Percentiles rank a stretch among this genome's conserved stretches.
phyloP scores from a whole-genome alignment of 2,329 filamentous ascomycete genomes.

The Kalmusia sp. region DNA sequence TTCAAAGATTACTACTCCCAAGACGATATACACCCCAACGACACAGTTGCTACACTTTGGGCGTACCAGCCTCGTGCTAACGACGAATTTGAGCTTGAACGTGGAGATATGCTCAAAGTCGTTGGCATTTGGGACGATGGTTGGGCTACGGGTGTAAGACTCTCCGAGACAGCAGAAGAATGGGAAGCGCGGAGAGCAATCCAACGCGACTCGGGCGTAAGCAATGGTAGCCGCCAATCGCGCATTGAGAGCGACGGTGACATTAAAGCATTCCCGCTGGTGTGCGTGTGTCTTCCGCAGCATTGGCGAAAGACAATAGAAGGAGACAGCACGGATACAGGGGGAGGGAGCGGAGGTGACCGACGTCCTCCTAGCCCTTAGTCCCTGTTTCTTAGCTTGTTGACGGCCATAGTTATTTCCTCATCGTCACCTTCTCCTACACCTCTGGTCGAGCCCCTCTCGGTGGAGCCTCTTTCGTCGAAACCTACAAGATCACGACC shows the following conservation, averaged over 20 bases:
- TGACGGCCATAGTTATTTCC: conserved; percentile 35
- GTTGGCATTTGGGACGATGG: conserved; percentile 99
- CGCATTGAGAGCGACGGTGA: conserved; percentile 65
- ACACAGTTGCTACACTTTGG: conserved; percentile 91
- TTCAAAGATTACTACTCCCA: conserved; percentile 99
- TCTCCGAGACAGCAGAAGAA: conserved; percentile 84
- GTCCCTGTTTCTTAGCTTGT: conserved; percentile 24
- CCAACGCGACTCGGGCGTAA: conserved; percentile 93
- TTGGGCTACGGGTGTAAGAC: conserved; percentile 91
- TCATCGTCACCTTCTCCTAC: conserved; percentile 25
- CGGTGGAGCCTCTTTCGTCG: conserved; percentile 8
- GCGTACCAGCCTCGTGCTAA: conserved; percentile 93
- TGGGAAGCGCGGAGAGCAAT: conserved; percentile 79
- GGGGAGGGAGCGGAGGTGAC: conserved; percentile 43
- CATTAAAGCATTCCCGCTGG: conserved; percentile 96
- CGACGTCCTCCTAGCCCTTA: conserved; percentile 39
- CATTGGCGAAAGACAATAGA: conserved; percentile 98
- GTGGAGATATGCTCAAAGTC: conserved; percentile 97
- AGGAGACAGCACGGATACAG: conserved; percentile 65
- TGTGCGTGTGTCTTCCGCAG: conserved; percentile 93
- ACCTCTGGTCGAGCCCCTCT: conserved; percentile 7
- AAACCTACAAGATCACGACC: conserved; percentile 23
- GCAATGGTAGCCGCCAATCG: conserved; percentile 68
- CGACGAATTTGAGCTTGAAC: conserved; percentile 91
- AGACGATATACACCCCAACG: conserved; percentile 91